Conservation (phyloP, 2,329 filamentous ascomycete genomes). For the Fusarium sp. region DNA sequence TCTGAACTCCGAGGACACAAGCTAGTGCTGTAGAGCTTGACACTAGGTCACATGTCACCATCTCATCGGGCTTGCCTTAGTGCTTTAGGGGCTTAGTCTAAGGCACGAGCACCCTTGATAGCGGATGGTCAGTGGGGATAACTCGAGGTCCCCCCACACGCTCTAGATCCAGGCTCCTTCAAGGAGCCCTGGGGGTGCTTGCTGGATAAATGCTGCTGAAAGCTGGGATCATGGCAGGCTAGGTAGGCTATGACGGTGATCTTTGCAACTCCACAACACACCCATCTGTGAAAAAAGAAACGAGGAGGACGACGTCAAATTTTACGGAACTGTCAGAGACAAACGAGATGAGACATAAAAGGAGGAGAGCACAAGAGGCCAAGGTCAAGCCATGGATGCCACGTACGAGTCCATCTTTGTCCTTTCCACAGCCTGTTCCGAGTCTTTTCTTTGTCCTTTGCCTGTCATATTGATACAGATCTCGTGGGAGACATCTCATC, state of each 20-base stretch:
- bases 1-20: not conserved
- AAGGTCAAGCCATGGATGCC: not conserved
- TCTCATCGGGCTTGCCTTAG: slow-evolving; percentile 30
- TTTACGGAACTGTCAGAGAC: slow-evolving; percentile 15
- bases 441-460: not conserved
- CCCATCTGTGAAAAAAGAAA: slow-evolving; percentile 11
- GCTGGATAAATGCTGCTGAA: slow-evolving; percentile 11
- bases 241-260: slow-evolving; percentile 22
- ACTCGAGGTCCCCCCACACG: slow-evolving; percentile 27
- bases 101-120: slow-evolving; percentile 17
- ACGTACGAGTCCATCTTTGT: not conserved
- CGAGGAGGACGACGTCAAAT: slow-evolving; percentile 7
- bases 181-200: not conserved
- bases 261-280: slow-evolving; percentile 24
- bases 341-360: slow-evolving; percentile 22
- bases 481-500: slow-evolving; percentile 6
- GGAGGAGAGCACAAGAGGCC: slow-evolving; percentile 22
- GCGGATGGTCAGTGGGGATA: slow-evolving; percentile 8
- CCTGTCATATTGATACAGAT: not conserved
- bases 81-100: slow-evolving; percentile 6
- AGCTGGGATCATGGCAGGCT: slow-evolving; percentile 3
- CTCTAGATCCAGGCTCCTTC: slow-evolving; percentile 20
- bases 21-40: slow-evolving; percentile 8
- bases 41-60: slow-evolving; percentile 22
- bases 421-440: not conserved